These are phyloP conservation scores for Ochromonadaceae sp. DNA, from an alignment of 352 stramenopile genomes.

Conservation along the genomic window DNA sequence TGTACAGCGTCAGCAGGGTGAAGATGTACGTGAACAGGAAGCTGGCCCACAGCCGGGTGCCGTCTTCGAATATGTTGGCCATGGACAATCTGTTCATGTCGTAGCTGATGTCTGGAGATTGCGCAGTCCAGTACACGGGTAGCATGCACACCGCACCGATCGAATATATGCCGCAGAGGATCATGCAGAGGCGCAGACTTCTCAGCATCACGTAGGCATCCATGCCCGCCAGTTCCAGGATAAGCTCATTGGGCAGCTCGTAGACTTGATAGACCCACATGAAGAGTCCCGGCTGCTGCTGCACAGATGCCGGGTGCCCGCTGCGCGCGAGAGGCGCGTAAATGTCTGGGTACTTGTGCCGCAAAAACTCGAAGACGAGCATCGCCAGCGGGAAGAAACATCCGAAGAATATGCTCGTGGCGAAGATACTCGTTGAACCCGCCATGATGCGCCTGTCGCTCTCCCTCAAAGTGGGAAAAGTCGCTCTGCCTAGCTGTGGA, in stretches of 20 bases:
- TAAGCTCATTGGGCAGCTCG: neutral
- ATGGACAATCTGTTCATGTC: slow-evolving; percentile 1
- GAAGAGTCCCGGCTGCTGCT: no score
- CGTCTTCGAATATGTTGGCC: neutral
- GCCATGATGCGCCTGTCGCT: no score
- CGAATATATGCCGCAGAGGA: neutral
- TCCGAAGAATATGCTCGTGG: no score
- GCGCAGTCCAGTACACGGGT: neutral
- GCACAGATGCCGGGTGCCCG: no score
- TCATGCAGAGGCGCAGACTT: neutral
- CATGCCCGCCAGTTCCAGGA: neutral
- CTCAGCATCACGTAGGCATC: neutral
- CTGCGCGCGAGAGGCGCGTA: neutral
- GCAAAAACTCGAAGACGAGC: slow-evolving; percentile 5
- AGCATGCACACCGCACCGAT: neutral
- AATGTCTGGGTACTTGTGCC: neutral
- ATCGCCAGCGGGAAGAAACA: no score
- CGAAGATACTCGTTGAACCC: no score
- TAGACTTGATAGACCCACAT: no score
- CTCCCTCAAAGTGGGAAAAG: no score
- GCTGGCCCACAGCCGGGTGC: neutral
- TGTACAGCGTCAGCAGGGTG: slow-evolving; percentile 5
- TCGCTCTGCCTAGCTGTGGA: no score
- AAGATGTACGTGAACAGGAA: neutral
- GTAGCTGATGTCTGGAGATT: neutral